Evolutionary conservation across 805 yeast species (phyloP).

Genomic region (Clavispora phyllophila): DNA sequence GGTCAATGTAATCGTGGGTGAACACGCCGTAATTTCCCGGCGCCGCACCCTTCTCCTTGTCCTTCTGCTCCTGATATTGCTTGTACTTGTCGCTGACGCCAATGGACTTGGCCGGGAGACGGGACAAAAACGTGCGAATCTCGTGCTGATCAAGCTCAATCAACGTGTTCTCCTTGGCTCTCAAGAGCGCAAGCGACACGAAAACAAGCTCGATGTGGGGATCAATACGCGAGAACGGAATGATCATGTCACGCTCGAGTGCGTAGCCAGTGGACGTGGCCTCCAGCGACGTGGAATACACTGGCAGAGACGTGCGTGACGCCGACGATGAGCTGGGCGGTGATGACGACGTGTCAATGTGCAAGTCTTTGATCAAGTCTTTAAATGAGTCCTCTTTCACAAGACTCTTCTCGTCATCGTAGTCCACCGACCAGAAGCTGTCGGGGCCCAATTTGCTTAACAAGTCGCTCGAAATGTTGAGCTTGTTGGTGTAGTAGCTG

Average conservation of each 20-base stretch:
- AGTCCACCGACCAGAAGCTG: constrained; percentile 48
- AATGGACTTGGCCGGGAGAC: constrained; percentile 45
- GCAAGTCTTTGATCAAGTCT: constrained; percentile 28
- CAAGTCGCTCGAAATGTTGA: constrained; percentile 22
- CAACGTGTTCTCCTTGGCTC: constrained; percentile 71
- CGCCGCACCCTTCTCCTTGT: constrained; percentile 16
- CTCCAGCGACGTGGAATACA: constrained; percentile 9
- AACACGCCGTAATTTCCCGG: constrained; percentile 6
- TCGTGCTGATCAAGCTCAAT: constrained; percentile 89
- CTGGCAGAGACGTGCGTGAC: constrained; percentile 9
- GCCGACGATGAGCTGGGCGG: background rate
- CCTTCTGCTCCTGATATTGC: constrained; percentile 23
- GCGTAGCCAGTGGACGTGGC: constrained; percentile 4
- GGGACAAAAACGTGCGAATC: constrained; percentile 69
- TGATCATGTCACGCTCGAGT: constrained; percentile 8
- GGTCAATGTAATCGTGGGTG: constrained; percentile 57
- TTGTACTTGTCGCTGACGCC: constrained; percentile 29
- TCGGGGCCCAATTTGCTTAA: constrained; percentile 50
- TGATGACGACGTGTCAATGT: constrained; percentile 8
- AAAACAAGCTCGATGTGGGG: constrained; percentile 76
- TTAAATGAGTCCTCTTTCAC: constrained; percentile 21
- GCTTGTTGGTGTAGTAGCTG: constrained; percentile 28
- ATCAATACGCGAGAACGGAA: constrained; percentile 60
- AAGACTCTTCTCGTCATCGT: constrained; percentile 10
- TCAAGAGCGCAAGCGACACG: constrained; percentile 70